Conservation (phyloP, 2,329 filamentous ascomycete species). For the Aspergillus intermedius region DNA sequence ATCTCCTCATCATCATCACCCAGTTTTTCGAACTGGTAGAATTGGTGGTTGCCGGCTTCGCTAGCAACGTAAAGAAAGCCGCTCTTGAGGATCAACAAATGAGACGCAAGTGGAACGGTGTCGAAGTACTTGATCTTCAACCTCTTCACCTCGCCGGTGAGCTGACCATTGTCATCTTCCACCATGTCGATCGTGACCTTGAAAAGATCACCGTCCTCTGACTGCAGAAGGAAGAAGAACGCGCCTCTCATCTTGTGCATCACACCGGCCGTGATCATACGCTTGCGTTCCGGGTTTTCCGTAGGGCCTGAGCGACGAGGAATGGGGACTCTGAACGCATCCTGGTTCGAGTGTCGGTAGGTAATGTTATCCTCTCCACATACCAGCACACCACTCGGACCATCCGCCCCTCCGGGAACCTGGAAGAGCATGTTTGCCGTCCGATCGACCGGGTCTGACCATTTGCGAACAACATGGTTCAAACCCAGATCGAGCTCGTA, state of each 20-base stretch:
- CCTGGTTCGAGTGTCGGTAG: slow-evolving; percentile 93
- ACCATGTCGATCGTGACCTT: slow-evolving; percentile 91
- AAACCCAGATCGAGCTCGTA: slow-evolving; percentile 95
- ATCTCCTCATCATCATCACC: slow-evolving; percentile 90
- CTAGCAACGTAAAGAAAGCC: slow-evolving; percentile 90
- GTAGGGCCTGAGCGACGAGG: slow-evolving; percentile 79
- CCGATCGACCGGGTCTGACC: slow-evolving; percentile 88
- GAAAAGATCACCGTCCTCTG: slow-evolving; percentile 96
- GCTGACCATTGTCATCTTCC: slow-evolving; percentile 67
- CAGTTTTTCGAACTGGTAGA: slow-evolving; percentile 96
- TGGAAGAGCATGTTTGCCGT: slow-evolving; percentile 88
- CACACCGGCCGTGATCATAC: slow-evolving; percentile 80
- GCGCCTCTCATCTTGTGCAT: slow-evolving; percentile 96
- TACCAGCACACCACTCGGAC: slow-evolving; percentile 88
- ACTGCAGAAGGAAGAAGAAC: slow-evolving; percentile 95
- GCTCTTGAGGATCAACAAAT: slow-evolving; percentile 86
- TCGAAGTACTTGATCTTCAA: slow-evolving; percentile 98
- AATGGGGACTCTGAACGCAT: slow-evolving; percentile 80
- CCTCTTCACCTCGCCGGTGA: slow-evolving; percentile 72
- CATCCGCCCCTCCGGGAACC: slow-evolving; percentile 87
- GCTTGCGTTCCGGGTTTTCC: slow-evolving; percentile 86
- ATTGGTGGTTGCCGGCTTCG: slow-evolving; percentile 86
- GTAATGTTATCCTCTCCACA: slow-evolving; percentile 93
- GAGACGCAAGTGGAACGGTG: slow-evolving; percentile 82
- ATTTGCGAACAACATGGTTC: slow-evolving; percentile 94